Evolutionary conservation across 176 grass and related monocot genomes (phyloP).

Genomic region (Zizania latifolia): DNA sequence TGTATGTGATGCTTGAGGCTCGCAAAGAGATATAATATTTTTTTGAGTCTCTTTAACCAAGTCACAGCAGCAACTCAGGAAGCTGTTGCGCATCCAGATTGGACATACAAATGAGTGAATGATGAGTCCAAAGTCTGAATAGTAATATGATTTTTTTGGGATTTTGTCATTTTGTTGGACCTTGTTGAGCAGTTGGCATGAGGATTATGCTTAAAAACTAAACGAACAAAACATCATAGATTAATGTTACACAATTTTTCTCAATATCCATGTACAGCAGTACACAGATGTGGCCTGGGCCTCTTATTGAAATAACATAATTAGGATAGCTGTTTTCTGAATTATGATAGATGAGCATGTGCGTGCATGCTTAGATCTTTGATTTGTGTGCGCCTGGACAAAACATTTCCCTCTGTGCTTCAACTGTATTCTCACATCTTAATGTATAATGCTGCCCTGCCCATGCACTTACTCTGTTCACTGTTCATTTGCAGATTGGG

Average conservation of each 20-base stretch:
- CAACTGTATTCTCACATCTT: not conserved
- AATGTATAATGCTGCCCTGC: not conserved
- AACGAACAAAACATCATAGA: not conserved
- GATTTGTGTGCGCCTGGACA: not conserved
- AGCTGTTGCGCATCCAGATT: not conserved
- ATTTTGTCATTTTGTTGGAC: not conserved
- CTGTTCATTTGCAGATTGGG: slow-evolving; percentile 11
- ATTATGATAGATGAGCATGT: not conserved
- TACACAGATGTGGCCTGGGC: not conserved
- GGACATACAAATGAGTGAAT: not conserved
- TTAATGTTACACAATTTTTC: not conserved
- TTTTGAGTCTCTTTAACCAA: not conserved
- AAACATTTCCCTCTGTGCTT: not conserved
- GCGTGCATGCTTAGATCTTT: not conserved
- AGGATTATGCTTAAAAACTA: not conserved
- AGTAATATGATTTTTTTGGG: not conserved
- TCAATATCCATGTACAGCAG: not conserved
- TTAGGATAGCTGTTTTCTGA: not conserved
- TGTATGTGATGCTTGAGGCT: not conserved
- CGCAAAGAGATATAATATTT: not conserved
- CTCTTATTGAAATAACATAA: not conserved
- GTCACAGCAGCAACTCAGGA: not conserved
- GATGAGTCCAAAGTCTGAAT: not conserved
- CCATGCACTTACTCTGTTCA: not conserved
- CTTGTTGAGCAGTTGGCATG: not conserved